Evolutionary conservation across 2,329 filamentous ascomycete species (phyloP).

Genomic region (Hypoxylon rubiginosum): DNA sequence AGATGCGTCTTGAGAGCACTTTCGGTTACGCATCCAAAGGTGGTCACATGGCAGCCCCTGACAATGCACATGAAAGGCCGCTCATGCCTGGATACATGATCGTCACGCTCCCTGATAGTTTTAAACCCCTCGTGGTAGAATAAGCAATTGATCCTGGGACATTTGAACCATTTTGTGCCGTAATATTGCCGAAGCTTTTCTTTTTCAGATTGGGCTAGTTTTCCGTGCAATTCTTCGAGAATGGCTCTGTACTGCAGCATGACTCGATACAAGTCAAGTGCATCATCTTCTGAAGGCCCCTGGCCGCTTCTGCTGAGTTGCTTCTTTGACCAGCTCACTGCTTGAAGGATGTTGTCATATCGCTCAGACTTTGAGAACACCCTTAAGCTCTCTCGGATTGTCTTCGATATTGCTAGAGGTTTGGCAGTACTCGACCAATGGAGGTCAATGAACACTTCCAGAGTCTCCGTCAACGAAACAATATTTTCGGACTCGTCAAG

Average conservation of each 20-base stretch:
- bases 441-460: conserved; percentile 38
- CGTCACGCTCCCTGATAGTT: conserved; percentile 47
- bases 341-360: conserved; percentile 30
- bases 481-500: conserved; percentile 41
- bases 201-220: conserved; percentile 48
- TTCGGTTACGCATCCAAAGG: conserved; percentile 52
- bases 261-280: conserved; percentile 34
- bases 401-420: conserved; percentile 25
- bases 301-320: conserved; percentile 30
- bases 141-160: conserved; percentile 52
- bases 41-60: conserved; percentile 49
- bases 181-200: conserved; percentile 37
- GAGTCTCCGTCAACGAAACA: conserved; percentile 25
- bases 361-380: conserved; percentile 12
- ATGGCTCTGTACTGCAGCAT: conserved; percentile 34
- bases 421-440: conserved; percentile 38
- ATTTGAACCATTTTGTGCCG: conserved; percentile 37
- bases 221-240: conserved; percentile 42
- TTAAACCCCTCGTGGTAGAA: conserved; percentile 57
- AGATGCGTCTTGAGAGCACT: conserved; percentile 54
- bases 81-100: conserved; percentile 54
- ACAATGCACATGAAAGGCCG: conserved; percentile 54
- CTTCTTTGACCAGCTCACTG: conserved; percentile 39
- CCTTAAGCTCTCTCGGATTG: conserved; percentile 18
- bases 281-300: conserved; percentile 32